Conservation (phyloP, 1,284 basidiomycete species). For the Afroboletus lepidellus region DNA sequence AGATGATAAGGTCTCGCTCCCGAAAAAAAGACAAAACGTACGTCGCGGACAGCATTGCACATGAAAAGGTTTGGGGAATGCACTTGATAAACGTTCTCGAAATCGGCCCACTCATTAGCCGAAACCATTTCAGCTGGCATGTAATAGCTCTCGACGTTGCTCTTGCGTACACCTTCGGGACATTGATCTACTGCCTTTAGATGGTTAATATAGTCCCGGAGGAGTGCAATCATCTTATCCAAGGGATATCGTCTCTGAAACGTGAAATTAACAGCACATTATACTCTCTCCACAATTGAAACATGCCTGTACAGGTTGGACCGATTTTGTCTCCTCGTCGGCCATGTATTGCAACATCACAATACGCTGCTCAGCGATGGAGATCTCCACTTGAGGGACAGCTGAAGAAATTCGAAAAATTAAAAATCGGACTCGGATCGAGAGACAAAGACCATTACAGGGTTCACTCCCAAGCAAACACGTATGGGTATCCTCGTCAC, state of each 20-base stretch:
- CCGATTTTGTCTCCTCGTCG: constrained; percentile 18
- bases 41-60: constrained; percentile 78
- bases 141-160: constrained; percentile 48
- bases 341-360: constrained; percentile 43
- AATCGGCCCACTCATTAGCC: constrained; percentile 75
- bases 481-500: constrained; percentile 80
- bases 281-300: not conserved
- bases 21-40: constrained; percentile 36
- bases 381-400: constrained; percentile 69
- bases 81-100: constrained; percentile 89
- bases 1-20: constrained; percentile 4
- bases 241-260: constrained; percentile 33
- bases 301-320: constrained; percentile 18
- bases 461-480: constrained; percentile 80
- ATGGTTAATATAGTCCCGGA: constrained; percentile 61
- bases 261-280: constrained; percentile 2
- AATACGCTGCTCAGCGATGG: constrained; percentile 60
- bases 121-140: constrained; percentile 66
- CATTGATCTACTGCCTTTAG: constrained; percentile 48
- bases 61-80: constrained; percentile 86
- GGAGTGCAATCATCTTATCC: constrained; percentile 54
- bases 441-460: constrained; percentile 46
- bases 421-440: not conserved
- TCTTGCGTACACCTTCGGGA: constrained; percentile 33
- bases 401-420: constrained; percentile 46